phyloP scores from a whole-genome alignment of 768 basidiomycete species.

The Hygrophoropsis aurantiaca region DNA sequence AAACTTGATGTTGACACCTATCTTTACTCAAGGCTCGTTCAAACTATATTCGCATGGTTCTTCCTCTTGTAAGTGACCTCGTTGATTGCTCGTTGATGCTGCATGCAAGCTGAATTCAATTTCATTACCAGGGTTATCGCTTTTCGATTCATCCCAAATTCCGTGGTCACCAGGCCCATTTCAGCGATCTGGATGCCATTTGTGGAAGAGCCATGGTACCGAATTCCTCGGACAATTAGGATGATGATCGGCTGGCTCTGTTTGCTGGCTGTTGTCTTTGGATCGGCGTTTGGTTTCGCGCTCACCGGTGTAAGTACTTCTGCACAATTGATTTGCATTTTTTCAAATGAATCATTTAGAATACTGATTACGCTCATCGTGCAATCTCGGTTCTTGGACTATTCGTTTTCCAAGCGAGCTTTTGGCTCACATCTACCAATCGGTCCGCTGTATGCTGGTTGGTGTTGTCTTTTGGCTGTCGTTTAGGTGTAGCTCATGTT shows the following conservation, averaged over 20 bases:
- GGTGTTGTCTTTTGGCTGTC: constrained; percentile 14
- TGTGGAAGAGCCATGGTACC: constrained; percentile 69
- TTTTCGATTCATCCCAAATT: constrained; percentile 81
- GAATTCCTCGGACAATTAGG: constrained; percentile 50
- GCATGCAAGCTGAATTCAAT: constrained; percentile 1
- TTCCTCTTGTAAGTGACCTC: constrained; percentile 60
- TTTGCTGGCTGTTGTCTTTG: constrained; percentile 76
- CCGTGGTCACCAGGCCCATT: constrained; percentile 69
- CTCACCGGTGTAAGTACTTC: constrained; percentile 44
- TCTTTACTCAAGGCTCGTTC: constrained; percentile 66
- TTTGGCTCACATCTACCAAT: constrained; percentile 66
- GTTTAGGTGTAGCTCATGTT: background rate
- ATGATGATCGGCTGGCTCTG: constrained; percentile 73
- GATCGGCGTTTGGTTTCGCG: constrained; percentile 83
- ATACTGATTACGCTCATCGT: constrained; percentile 72
- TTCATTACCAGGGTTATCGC: constrained; percentile 58
- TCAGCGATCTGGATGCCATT: constrained; percentile 66
- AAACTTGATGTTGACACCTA: background rate
- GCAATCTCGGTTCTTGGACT: constrained; percentile 82
- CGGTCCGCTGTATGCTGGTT: constrained; percentile 72
- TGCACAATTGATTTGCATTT: background rate
- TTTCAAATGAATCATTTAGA: constrained; percentile 30
- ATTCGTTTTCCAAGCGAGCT: constrained; percentile 73
- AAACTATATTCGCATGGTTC: constrained; percentile 81
- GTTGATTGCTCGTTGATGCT: background rate